Base-by-base conservation (phyloP, 805 yeast species). In the Brettanomyces naardenensis region DNA sequence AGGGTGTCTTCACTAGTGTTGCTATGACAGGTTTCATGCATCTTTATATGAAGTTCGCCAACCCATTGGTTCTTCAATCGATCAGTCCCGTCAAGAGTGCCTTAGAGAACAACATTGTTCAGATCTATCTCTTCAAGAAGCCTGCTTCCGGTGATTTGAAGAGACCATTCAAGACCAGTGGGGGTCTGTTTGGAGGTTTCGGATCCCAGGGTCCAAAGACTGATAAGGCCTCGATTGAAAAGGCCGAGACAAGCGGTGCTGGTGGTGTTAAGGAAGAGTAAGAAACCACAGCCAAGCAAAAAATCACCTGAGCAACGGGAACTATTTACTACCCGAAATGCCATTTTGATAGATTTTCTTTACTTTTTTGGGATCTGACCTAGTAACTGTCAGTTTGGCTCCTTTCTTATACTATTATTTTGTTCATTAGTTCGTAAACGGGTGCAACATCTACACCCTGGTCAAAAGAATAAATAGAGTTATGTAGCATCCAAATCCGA, bases 1-100 rank as follows among this genome's bases (percentile, higher is more conserved):
- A 84, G 65, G 77, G 94, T 47, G 75, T 87, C 49, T 79, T 81
- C 71, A 84, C 94, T 46, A 83, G 94, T 47, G 59, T 89, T 51
- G 96, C 95, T 53, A 87, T 92, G 95, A 89, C 92, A 89, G 95
- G 82, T 19, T 84, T 90, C 79, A 89, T 90, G 97, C 98, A 92
- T 65, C 57, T 92, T 45, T 90, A 90, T 78, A 78, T 92, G 94
- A 83, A 87, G 66, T 92, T 87, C 73, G 88, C 97, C 62, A 88
- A 92, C 67, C 98, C 98, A 43, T 75, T 92, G 59, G 78, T 92
- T 50, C 83, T 90, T 88, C 97, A 92, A 70, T 79, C 89, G 46
- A 75, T 92, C 51, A 75, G 94, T 37, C 90, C 96, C 37, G 68
- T 92, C 53, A 92, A 92, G 75, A 68, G 84, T 51, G 95, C 95